Conservation (phyloP, 768 basidiomycete species). For the Boletus sp. region DNA sequence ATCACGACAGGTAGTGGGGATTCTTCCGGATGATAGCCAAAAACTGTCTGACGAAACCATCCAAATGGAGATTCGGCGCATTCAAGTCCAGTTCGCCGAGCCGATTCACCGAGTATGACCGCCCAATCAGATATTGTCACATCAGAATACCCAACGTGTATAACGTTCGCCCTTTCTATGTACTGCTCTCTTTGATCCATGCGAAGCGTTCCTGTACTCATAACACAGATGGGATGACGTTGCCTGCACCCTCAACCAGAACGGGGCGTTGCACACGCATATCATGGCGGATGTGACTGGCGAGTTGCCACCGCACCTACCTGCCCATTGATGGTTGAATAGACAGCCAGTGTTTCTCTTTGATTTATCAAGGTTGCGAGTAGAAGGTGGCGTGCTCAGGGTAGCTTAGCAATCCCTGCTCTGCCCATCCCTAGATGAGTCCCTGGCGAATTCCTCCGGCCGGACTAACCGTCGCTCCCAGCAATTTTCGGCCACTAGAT, state of each 20-base stretch:
- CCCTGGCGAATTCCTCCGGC: constrained; percentile 18
- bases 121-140: constrained; percentile 19
- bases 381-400: constrained; percentile 25
- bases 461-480: constrained; percentile 11
- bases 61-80: constrained; percentile 30
- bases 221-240: constrained; percentile 20
- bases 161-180: constrained; percentile 20
- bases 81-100: constrained; percentile 22
- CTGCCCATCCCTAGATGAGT: constrained; percentile 6
- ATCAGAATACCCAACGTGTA: constrained; percentile 25
- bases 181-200: constrained; percentile 23
- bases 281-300: constrained; percentile 20
- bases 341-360: constrained; percentile 8
- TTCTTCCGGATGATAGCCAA: constrained; percentile 20
- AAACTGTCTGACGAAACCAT: constrained; percentile 19
- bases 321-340: constrained; percentile 15
- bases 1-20: constrained; percentile 9
- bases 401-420: constrained; percentile 6
- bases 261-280: constrained; percentile 12
- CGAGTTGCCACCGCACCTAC: constrained; percentile 24
- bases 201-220: constrained; percentile 25
- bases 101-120: constrained; percentile 15
- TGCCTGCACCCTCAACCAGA: constrained; percentile 18
- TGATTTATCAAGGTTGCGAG: constrained; percentile 18
- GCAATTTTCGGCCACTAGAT: constrained; percentile 2